Conservation (phyloP, 768 basidiomycete genomes). For the Mycena leptocephala region DNA sequence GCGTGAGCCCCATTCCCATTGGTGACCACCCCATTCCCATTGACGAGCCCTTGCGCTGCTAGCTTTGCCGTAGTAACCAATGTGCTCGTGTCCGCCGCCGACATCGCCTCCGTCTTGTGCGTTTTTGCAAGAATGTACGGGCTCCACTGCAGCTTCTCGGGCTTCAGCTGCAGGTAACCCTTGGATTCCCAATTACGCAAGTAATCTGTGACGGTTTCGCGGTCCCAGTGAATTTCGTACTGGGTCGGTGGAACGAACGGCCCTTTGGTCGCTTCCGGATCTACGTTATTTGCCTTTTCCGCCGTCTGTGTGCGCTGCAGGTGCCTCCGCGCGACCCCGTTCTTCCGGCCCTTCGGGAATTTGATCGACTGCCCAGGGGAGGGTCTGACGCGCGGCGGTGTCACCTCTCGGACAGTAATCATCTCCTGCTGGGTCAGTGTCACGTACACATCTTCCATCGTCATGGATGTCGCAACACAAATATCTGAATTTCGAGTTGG, state of each 20-base stretch:
- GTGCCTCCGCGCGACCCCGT: constrained; percentile 76
- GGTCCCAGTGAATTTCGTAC: constrained; percentile 87
- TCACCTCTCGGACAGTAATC: constrained; percentile 72
- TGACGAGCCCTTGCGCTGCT: not conserved
- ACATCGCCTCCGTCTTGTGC: constrained; percentile 41
- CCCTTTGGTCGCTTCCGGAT: constrained; percentile 57
- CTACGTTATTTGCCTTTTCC: constrained; percentile 51
- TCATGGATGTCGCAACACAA: constrained; percentile 90
- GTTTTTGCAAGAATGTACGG: constrained; percentile 84
- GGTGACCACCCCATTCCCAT: not conserved
- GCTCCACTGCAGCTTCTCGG: constrained; percentile 95
- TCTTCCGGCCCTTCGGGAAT: constrained; percentile 77
- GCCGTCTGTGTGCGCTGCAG: constrained; percentile 73
- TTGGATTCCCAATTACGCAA: constrained; percentile 82
- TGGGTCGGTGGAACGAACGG: constrained; percentile 76
- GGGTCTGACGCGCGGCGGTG: constrained; percentile 70
- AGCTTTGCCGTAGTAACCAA: constrained; percentile 32
- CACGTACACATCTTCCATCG: constrained; percentile 87
- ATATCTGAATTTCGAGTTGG: constrained; percentile 68
- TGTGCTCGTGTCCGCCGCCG: constrained; percentile 34
- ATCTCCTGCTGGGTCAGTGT: constrained; percentile 83
- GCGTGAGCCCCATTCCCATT: constrained; percentile 6
- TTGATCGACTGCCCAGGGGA: constrained; percentile 88
- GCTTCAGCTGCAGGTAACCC: constrained; percentile 81
- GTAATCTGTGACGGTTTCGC: constrained; percentile 74